Evolutionary conservation across 2,329 filamentous ascomycete species (phyloP), one percentile per base, ranked within the genome.

Genomic region (Colletotrichum simmondsii): DNA sequence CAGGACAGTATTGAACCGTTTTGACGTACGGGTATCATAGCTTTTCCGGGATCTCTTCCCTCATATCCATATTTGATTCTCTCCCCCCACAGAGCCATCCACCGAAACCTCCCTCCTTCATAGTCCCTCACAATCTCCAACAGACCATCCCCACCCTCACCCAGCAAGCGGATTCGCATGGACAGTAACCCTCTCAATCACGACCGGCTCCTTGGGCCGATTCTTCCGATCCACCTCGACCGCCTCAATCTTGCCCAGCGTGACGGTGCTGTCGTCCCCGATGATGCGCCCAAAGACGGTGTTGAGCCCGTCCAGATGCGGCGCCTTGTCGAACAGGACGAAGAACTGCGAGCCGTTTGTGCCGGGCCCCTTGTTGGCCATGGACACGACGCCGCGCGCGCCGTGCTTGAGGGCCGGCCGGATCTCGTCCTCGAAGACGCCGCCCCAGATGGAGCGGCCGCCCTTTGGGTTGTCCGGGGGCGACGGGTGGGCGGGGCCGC

Each of bases 301-400:
- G 80, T 97, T 97, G 80, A 94, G 89, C 5, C 94, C 94, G 80
- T 97, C 94, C 54, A 97, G 85, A 83, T 97, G 94, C 49, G 93
- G 90, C 30, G 94, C 93, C 76, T 93, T 91, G 72, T 93, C 93
- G 77, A 95, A 93, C 1, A 92, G 91, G 73, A 97, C 86, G 81
- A 95, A 97, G 84, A 97, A 97, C 80, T 97, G 94, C 61, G 90
- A 93, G 19, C 92, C 92, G 79, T 95, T 95, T 54, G 92, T 93
- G 28, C 87, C 88, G 2, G 92, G 91, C 0, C 93, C 93, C 78
- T 93, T 93, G 83, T 95, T 95, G 19, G 93, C 93, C 93, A 95
- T 95, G 77, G 91, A 92, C 24, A 95, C 86, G 62, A 94, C 87
- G 35, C 93, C 93, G 60, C 93, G 88, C 37, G 88, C 87, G 78